Evolutionary conservation across 1,284 basidiomycete genomes (phyloP).

Genomic region (Ceratobasidium sp.): DNA sequence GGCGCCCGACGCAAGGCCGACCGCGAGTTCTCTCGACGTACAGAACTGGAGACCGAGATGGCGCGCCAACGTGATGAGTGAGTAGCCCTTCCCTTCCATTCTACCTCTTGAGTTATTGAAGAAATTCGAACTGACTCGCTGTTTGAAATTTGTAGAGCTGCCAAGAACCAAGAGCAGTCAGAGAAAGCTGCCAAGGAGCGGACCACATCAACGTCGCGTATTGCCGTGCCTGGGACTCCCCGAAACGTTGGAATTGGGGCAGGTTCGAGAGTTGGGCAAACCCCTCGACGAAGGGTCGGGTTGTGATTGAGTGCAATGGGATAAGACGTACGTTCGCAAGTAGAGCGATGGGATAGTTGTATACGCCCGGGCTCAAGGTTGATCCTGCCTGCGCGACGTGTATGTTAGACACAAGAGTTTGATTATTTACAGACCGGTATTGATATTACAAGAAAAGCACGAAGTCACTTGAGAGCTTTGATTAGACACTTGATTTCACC

Average conservation of each 20-base stretch:
- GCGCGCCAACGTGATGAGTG: slow-evolving; percentile 88
- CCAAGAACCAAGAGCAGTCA: slow-evolving; percentile 75
- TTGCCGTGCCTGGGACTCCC: slow-evolving; percentile 85
- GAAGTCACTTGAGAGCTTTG: too few species aligned
- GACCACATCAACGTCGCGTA: slow-evolving; percentile 69
- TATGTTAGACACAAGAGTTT: too few species aligned
- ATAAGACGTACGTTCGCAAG: neutral
- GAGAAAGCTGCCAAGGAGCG: slow-evolving; percentile 72
- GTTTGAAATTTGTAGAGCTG: slow-evolving; percentile 62
- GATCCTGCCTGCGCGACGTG: too few species aligned
- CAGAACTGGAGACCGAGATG: slow-evolving; percentile 92
- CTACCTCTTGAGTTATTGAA: neutral
- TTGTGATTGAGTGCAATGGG: slow-evolving; percentile 13
- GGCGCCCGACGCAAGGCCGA: slow-evolving; percentile 80
- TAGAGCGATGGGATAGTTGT: neutral
- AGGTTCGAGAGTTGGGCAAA: slow-evolving; percentile 70
- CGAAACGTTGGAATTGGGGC: slow-evolving; percentile 71
- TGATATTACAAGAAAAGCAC: too few species aligned
- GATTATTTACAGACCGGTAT: too few species aligned
- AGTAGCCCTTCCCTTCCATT: slow-evolving; percentile 58
- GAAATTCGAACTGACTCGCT: neutral
- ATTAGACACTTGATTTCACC: too few species aligned
- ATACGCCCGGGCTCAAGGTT: too few species aligned
- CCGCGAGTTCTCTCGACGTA: slow-evolving; percentile 88
- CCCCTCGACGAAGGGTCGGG: slow-evolving; percentile 60